Percentiles rank a stretch among this genome's conserved stretches.
phyloP scores from a whole-genome alignment of 495 filamentous ascomycete genomes.

The Parachaetomium inaequale region DNA sequence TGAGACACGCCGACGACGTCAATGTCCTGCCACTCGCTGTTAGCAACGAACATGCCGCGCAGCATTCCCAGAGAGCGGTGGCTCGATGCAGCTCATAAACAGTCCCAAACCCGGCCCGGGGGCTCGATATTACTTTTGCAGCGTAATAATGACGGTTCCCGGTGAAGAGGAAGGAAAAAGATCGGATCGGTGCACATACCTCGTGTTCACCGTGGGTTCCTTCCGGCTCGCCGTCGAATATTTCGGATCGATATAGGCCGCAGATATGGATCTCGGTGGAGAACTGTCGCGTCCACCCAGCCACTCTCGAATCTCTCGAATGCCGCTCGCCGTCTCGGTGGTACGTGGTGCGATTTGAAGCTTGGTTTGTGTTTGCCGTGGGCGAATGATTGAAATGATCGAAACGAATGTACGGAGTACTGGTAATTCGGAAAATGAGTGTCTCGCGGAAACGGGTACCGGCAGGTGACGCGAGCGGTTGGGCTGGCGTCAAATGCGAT shows the following conservation, averaged over 20 bases:
- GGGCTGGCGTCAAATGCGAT: neutral
- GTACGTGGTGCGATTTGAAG: neutral
- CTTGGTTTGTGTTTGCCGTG: neutral
- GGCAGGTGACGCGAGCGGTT: neutral
- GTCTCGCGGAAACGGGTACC: constrained; percentile 3
- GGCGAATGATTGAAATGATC: neutral
- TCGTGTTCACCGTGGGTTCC: constrained; percentile 7
- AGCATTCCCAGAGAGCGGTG: constrained; percentile 5
- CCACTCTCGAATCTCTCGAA: neutral
- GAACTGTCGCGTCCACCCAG: neutral
- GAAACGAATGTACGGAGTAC: neutral
- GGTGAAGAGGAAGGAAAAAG: neutral
- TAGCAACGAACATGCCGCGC: constrained; percentile 3
- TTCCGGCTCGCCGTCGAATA: neutral
- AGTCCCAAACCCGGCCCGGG: neutral
- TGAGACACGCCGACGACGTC: constrained; percentile 9
- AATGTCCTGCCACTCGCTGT: constrained; percentile 1
- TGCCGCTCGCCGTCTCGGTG: neutral
- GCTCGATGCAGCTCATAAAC: neutral
- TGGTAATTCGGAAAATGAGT: constrained; percentile 1
- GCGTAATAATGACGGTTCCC: constrained; percentile 18
- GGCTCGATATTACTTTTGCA: constrained; percentile 23
- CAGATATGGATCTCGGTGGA: neutral
- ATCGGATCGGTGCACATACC: constrained; percentile 15
- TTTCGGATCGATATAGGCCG: neutral